Percentiles rank a stretch among this genome's conserved stretches.
These are phyloP conservation scores for Hordeum marinum DNA, from an alignment of 176 grass and related monocot species.

Conservation along the genomic window DNA sequence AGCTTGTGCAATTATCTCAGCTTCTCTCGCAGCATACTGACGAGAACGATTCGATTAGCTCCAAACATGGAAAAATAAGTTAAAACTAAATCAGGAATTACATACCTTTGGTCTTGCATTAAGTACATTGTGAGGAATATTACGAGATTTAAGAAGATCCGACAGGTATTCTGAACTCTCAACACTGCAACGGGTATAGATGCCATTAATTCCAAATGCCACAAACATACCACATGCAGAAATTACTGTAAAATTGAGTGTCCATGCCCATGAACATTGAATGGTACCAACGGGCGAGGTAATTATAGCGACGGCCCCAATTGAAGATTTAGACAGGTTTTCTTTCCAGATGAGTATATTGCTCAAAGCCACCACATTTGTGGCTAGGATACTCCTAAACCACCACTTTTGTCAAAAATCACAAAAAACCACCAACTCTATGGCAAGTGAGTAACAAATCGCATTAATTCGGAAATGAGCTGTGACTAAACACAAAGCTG, in stretches of 20 bases:
- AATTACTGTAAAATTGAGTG: neutral
- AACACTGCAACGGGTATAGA: constrained; percentile 54
- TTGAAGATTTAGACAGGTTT: neutral
- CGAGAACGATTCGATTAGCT: constrained; percentile 23
- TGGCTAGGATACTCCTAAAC: too few relatives aligned
- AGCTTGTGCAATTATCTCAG: constrained; percentile 94
- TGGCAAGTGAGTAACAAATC: too few relatives aligned
- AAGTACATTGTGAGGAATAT: constrained; percentile 94
- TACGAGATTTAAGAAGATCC: constrained; percentile 66
- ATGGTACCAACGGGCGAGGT: neutral
- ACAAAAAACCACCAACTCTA: too few relatives aligned
- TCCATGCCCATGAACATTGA: neutral
- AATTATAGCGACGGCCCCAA: neutral
- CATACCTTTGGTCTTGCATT: constrained; percentile 95
- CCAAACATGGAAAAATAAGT: constrained; percentile 8
- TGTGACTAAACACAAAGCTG: too few relatives aligned
- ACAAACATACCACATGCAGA: neutral
- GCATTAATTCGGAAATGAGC: too few relatives aligned
- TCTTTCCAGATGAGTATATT: neutral
- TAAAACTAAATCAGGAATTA: constrained; percentile 21
- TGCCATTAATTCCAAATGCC: constrained; percentile 5
- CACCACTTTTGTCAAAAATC: too few relatives aligned
- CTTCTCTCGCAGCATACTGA: constrained; percentile 95
- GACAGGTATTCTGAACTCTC: constrained; percentile 97
- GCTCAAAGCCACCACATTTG: too few relatives aligned